Evolutionary conservation across 805 yeast species (phyloP), one percentile per base, ranked within the genome.

Genomic region (Scheffersomyces ergatensis): DNA sequence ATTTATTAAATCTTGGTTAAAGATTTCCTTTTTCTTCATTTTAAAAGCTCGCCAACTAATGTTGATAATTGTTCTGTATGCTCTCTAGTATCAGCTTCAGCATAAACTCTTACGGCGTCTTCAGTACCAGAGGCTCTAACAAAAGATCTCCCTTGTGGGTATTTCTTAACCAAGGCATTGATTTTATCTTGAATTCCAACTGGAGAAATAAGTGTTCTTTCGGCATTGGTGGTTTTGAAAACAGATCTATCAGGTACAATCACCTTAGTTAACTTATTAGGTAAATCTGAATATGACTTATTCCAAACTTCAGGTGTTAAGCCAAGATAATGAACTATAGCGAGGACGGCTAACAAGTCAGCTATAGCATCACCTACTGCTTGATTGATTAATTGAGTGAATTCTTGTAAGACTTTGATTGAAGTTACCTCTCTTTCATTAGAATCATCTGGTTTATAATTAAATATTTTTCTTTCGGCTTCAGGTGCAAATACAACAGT

Each of bases 281-380:
- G 98, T 46, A 93, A 75, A 56, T 93, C 98, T 0, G 76, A 67
- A 62, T 92, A 93, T 34, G 80, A 78, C 8, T 63, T 50, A 57
- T 85, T 80, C 99, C 99, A 93, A 32, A 76, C 75, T 3, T 57
- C 58, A 2, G 96, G 87, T 2, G 77, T 54, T 67, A 83, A 69
- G 7, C 73, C 55, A 51, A 85, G 71, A 48, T 77, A 73, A 5
- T 75, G 60, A 30, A 84, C 61, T 7, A 89, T 80, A 1, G 82
- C 74, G 40, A 90, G 63, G 1, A 93, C 90, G 4, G 85, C 80
- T 43, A 93, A 65, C 62, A 93, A 69, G 60, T 93, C 99, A n/a
- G 96, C 80, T 38, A 93, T 83, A 9, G 99, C 96, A 61, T 93
- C 99, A 23, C 99, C 99, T n/a, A 93, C 98, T 1, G 98, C 85